Base-by-base conservation (phyloP, 225 moss, liverwort and hornwort genomes). In the Ulota crispa region DNA sequence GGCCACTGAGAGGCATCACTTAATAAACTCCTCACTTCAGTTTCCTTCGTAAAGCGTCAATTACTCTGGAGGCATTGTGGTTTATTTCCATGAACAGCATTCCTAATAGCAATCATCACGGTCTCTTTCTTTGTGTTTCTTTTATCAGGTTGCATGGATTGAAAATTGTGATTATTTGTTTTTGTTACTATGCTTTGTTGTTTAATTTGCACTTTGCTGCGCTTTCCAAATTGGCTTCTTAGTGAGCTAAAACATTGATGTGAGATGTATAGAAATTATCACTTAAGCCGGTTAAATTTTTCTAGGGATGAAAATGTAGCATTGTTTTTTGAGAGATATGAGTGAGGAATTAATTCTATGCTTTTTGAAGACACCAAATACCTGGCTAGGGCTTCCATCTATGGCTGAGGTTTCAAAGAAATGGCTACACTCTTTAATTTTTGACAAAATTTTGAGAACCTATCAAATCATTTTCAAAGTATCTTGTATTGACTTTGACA, bases 1-100 rank as follows among this genome's bases (percentile, higher is more conserved):
- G 47, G 70, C 31, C 87, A 84, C n/a, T 84, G 78, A 87, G 63
- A 52, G 20, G 8, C 76, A 75, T 19, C 23, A 41, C 9, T 39
- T 57, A 14, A 41, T 57, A 14, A 41, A 34, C 55, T 42, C 64
- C 59, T 28, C 10, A 23, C 23, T 8, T 78, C 42, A 45, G n/a
- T 3, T 75, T 41, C n/a, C 4, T 31, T 23, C 23, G 32, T 34
- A 47, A 47, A 69, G 67, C 24, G 24, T 80, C 62, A 45, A 50
- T 64, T 24, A 47, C 64, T 74, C 39, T 62, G 34, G 53, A 86
- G 43, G 16, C 55, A 9, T 62, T 34, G 19, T 77, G 83, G 27
- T 12, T 54, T 68, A 2, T 60, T 27, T 76, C 63, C 55, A 45
- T 68, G 27, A 55, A 55, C 55, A 43, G 53, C 68, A 14, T 32